These are phyloP conservation scores for Myrmaecium sp. DNA, from an alignment of 2,329 filamentous ascomycete genomes.

Conservation along the genomic window DNA sequence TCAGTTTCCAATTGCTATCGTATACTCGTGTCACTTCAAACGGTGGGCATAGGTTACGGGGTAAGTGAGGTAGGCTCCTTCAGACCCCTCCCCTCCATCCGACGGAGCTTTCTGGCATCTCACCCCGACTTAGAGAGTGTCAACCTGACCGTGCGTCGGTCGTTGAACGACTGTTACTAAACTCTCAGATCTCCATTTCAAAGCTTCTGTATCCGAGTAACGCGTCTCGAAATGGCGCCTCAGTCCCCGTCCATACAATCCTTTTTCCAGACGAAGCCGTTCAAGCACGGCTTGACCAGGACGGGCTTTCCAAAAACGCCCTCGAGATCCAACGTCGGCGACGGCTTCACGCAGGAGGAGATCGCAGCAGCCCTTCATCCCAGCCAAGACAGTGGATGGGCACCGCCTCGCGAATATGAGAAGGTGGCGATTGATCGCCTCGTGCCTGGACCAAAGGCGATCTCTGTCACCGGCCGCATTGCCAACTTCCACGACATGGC, in stretches of 20 bases:
- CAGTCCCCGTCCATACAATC: constrained; percentile 25
- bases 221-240: too few relatives aligned
- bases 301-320: constrained; percentile 4
- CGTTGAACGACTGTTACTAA: too few relatives aligned
- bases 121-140: too few relatives aligned
- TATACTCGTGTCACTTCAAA: too few relatives aligned
- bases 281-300: constrained; percentile 1
- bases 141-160: too few relatives aligned
- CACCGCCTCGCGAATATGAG: constrained; percentile 30
- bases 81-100: too few relatives aligned
- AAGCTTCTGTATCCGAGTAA: too few relatives aligned
- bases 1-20: too few relatives aligned
- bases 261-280: constrained; percentile 17
- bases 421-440: constrained; percentile 31
- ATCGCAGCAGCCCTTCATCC: constrained; percentile 23
- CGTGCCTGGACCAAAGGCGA: constrained; percentile 30
- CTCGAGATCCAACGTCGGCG: constrained; percentile 17
- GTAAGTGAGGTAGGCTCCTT: too few relatives aligned
- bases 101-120: too few relatives aligned
- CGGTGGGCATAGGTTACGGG: too few relatives aligned
- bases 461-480: constrained; percentile 37
- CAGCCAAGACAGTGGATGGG: constrained; percentile 18
- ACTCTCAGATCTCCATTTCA: too few relatives aligned
- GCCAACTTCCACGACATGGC: constrained; percentile 35
- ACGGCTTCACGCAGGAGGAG: constrained; percentile 38